These are phyloP conservation scores for Neurospora sp. DNA, from an alignment of 495 filamentous ascomycete genomes.

Conservation along the genomic window DNA sequence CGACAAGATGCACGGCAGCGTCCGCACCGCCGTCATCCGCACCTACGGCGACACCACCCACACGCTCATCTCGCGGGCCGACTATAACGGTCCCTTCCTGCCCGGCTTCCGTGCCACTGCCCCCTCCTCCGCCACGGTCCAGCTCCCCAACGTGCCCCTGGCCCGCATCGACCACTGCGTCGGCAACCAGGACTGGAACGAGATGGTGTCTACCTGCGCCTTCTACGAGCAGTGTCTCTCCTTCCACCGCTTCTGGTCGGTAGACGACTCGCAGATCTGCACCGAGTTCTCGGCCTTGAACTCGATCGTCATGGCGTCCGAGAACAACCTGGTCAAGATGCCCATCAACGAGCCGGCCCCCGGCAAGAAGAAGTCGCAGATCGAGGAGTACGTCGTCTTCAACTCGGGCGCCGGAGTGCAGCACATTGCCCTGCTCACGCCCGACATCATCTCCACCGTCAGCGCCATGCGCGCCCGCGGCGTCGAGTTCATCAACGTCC, in stretches of 20 bases:
- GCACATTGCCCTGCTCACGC: constrained; percentile 77
- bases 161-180: constrained; percentile 84
- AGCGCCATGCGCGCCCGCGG: constrained; percentile 64
- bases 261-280: constrained; percentile 78
- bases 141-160: constrained; percentile 52
- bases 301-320: constrained; percentile 78
- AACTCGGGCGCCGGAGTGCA: constrained; percentile 81
- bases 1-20: constrained; percentile 44
- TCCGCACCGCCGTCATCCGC: constrained; percentile 63
- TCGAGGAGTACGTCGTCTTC: constrained; percentile 87
- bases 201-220: constrained; percentile 74
- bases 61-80: constrained; percentile 60
- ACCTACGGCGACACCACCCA: constrained; percentile 92
- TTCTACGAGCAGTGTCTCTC: constrained; percentile 85
- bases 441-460: constrained; percentile 67
- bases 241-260: constrained; percentile 92
- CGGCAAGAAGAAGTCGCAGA: constrained; percentile 78
- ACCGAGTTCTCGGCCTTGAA: constrained; percentile 82
- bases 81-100: constrained; percentile 65
- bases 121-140: constrained; percentile 13
- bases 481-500: constrained; percentile 82
- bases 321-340: constrained; percentile 76
- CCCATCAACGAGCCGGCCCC: constrained; percentile 92
- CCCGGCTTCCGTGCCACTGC: constrained; percentile 60
- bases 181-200: constrained; percentile 84